Evolutionary conservation across 2,329 filamentous ascomycete species (phyloP).

Genomic region (Fusarium annulatum): DNA sequence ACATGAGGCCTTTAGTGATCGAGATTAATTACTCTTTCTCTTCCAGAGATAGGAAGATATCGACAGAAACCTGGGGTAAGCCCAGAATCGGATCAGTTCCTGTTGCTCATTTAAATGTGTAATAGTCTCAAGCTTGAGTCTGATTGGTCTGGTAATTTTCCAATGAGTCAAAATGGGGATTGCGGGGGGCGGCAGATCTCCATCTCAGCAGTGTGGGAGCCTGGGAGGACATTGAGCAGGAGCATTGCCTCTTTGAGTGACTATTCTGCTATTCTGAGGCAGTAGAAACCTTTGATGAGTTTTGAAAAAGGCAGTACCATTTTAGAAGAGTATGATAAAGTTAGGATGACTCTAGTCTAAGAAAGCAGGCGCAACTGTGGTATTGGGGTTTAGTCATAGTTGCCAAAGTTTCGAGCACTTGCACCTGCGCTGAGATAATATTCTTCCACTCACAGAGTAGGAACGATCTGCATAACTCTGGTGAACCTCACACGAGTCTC

Average conservation of each 20-base stretch:
- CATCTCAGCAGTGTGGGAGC: conserved; percentile 12
- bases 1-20: conserved; percentile 41
- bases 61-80: conserved; percentile 43
- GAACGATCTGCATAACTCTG: neutral
- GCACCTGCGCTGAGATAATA: neutral
- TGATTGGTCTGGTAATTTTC: conserved; percentile 22
- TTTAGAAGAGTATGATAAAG: neutral
- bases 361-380: neutral
- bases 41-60: conserved; percentile 40
- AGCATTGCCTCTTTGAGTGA: conserved; percentile 8
- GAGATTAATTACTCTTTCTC: conserved; percentile 33
- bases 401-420: neutral
- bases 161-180: conserved; percentile 28
- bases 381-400: neutral
- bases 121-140: conserved; percentile 12
- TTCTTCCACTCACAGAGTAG: neutral
- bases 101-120: conserved; percentile 43
- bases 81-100: conserved; percentile 24
- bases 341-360: neutral
- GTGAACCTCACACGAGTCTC: neutral
- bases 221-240: conserved; percentile 8
- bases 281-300: neutral
- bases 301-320: neutral
- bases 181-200: conserved; percentile 46
- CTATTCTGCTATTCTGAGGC: neutral